phyloP scores from a whole-genome alignment of 768 basidiomycete species.

The Cyclocybe cylindracea region DNA sequence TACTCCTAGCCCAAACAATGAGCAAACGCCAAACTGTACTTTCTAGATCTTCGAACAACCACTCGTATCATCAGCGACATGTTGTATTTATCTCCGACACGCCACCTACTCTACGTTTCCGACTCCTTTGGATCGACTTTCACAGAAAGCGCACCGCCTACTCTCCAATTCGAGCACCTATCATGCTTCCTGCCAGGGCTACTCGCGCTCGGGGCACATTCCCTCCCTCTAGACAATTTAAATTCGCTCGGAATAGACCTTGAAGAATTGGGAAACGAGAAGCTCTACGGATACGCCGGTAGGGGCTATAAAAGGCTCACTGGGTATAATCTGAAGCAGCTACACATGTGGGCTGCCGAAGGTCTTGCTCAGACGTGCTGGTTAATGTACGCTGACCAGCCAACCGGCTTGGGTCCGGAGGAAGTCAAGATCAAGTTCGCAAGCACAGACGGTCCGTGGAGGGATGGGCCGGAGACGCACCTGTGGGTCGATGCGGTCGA shows the following conservation, averaged over 20 bases:
- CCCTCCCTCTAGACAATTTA: constrained; percentile 58
- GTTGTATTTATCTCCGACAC: constrained; percentile 65
- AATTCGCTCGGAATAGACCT: constrained; percentile 47
- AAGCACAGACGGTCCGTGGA: not conserved
- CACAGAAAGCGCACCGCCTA: constrained; percentile 31
- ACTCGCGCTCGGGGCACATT: constrained; percentile 68
- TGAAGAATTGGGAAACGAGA: constrained; percentile 39
- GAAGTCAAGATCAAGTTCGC: constrained; percentile 37
- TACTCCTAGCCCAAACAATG: no score
- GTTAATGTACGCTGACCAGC: constrained; percentile 69
- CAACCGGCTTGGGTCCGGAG: constrained; percentile 70
- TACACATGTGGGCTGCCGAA: constrained; percentile 76
- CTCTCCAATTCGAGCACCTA: constrained; percentile 68
- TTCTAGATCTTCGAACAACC: no score
- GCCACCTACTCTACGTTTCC: constrained; percentile 70
- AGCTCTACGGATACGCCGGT: constrained; percentile 35
- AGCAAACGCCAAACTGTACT: no score
- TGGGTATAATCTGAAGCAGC: constrained; percentile 53
- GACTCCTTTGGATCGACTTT: constrained; percentile 39
- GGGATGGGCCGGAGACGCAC: constrained; percentile 14
- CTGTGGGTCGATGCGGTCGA: constrained; percentile 53
- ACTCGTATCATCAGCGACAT: constrained; percentile 20
- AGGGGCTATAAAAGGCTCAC: constrained; percentile 37
- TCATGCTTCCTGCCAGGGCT: constrained; percentile 80
- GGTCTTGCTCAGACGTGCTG: constrained; percentile 77